Evolutionary conservation across 352 stramenopile genomes (phyloP).

Genomic region (Elongisporangium undulatum): DNA sequence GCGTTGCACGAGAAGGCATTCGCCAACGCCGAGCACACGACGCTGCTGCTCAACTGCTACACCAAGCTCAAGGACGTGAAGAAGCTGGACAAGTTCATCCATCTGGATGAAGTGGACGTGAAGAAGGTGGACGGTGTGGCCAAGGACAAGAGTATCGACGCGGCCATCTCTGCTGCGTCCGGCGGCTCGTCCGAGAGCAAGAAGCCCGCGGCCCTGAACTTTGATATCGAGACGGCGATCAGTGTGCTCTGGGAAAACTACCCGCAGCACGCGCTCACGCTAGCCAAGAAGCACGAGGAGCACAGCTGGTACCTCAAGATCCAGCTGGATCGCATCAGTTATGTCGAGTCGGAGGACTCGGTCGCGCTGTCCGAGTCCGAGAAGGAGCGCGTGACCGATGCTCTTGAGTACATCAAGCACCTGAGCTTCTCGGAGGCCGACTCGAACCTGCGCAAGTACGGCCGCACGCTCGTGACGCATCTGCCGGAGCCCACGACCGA

Average conservation of each 20-base stretch:
- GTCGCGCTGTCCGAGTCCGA: conserved; percentile 61
- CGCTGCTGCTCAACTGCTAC: conserved; percentile 93
- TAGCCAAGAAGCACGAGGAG: conserved; percentile 89
- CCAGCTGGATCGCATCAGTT: conserved; percentile 88
- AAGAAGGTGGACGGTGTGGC: conserved; percentile 24
- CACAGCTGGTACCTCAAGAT: conserved; percentile 93
- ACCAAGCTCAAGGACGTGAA: conserved; percentile 93
- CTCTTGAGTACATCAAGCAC: conserved; percentile 88
- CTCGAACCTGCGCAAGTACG: conserved; percentile 85
- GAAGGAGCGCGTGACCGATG: conserved; percentile 83
- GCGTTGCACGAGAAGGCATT: conserved; percentile 89
- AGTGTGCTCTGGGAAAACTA: conserved; percentile 92
- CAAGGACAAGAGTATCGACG: conserved; percentile 8
- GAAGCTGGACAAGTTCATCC: conserved; percentile 92
- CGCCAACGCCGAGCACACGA: conserved; percentile 91
- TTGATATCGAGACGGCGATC: conserved; percentile 91
- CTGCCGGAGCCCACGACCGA: conserved; percentile 87
- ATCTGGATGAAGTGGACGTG: conserved; percentile 70
- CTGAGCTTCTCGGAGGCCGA: conserved; percentile 83
- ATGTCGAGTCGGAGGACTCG: conserved; percentile 77
- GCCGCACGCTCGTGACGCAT: conserved; percentile 84
- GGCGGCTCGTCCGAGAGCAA: conserved; percentile 21
- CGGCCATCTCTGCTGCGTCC: conserved; percentile 12
- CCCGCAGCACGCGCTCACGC: conserved; percentile 82
- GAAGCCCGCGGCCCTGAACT: conserved; percentile 44